Percentiles rank a stretch among this genome's conserved stretches.
Evolutionary conservation across 1,284 basidiomycete species (phyloP).

Genomic region (Cryptococcus deneoformans): DNA sequence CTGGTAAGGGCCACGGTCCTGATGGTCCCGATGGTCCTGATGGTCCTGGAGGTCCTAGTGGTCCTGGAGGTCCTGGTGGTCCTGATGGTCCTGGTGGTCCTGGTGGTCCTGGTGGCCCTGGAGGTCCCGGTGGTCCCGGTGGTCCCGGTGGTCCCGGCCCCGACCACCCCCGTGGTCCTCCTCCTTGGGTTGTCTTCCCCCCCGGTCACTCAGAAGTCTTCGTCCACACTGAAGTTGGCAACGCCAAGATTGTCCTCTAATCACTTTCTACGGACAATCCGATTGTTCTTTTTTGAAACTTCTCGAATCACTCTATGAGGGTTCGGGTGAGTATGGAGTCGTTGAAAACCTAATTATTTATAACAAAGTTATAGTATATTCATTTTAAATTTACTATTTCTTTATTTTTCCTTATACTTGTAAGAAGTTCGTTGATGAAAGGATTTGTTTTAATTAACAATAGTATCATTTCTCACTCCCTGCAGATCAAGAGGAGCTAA

Average conservation of each 20-base stretch:
- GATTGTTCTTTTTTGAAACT: too few relatives aligned
- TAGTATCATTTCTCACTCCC: too few relatives aligned
- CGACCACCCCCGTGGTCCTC: slow-evolving; percentile 11
- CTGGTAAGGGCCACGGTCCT: slow-evolving; percentile 7
- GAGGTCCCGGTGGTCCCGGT: slow-evolving; percentile 2
- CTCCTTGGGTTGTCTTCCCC: slow-evolving; percentile 9
- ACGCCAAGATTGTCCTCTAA: slow-evolving; percentile 23
- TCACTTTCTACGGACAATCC: not conserved
- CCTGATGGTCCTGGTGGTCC: not conserved
- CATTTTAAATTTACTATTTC: too few relatives aligned
- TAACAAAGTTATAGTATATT: too few relatives aligned
- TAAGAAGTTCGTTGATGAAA: too few relatives aligned
- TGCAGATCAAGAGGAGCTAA: too few relatives aligned
- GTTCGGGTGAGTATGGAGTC: too few relatives aligned
- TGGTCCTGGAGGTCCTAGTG: slow-evolving; percentile 7
- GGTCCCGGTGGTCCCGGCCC: slow-evolving; percentile 5
- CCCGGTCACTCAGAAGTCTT: slow-evolving; percentile 24
- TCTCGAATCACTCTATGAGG: too few relatives aligned
- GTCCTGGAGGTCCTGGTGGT: slow-evolving; percentile 7
- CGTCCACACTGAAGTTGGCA: slow-evolving; percentile 28
- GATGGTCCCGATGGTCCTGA: slow-evolving; percentile 11
- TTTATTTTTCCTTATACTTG: too few relatives aligned
- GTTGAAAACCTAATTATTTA: too few relatives aligned
- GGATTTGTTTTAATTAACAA: too few relatives aligned
- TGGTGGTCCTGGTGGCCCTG: too few relatives aligned